A percentile compares a stretch with the other conserved stretches of the same genome.
phyloP scores from a whole-genome alignment of 345 rosid species.

The Eucalyptus viminalis region DNA sequence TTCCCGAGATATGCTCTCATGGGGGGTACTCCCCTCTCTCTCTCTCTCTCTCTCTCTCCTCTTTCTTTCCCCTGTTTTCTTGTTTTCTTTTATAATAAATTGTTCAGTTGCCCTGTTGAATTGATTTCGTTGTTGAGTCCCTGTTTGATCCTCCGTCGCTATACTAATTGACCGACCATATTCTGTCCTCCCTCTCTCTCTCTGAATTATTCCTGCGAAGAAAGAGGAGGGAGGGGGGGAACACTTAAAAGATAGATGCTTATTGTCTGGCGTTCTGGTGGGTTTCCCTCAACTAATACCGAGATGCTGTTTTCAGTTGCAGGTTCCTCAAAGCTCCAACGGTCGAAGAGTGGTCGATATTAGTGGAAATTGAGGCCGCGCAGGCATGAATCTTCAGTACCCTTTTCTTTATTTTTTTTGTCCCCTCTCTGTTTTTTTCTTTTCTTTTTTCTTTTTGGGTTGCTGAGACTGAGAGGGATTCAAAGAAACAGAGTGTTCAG shows the following conservation, averaged over 20 bases:
- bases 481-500: neutral
- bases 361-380: constrained; percentile 48
- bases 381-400: constrained; percentile 1
- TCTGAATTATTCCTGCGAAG: constrained; percentile 24
- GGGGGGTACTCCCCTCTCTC: constrained; percentile 1
- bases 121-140: constrained; percentile 29
- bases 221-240: neutral
- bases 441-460: neutral
- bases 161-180: neutral
- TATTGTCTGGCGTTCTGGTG: constrained; percentile 68
- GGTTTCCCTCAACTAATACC: constrained; percentile 58
- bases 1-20: constrained; percentile 21
- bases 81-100: neutral
- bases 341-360: constrained; percentile 14
- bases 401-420: neutral
- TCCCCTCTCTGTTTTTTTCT: neutral
- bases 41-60: neutral
- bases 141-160: constrained; percentile 16
- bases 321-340: constrained; percentile 54
- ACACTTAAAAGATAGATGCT: constrained; percentile 41
- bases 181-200: constrained; percentile 3
- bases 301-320: constrained; percentile 81
- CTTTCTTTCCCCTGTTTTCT: neutral
- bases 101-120: constrained; percentile 25
- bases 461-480: neutral